These are phyloP conservation scores for Ascoidea rubescens DNA, from an alignment of 805 yeast species.

Conservation along the genomic window DNA sequence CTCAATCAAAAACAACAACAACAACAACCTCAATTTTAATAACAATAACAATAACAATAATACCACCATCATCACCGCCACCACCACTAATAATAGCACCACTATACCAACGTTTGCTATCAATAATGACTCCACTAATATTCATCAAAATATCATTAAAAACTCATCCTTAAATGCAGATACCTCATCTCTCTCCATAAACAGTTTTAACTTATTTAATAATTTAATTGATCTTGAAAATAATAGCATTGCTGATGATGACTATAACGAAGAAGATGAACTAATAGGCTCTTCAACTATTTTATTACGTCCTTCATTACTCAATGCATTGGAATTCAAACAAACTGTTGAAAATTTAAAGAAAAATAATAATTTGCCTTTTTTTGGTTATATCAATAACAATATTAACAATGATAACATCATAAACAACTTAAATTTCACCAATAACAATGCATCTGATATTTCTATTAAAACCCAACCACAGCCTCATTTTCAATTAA, in stretches of 20 bases:
- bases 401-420: too few relatives aligned
- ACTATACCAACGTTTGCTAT: too few relatives aligned
- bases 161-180: neutral
- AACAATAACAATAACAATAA: neutral
- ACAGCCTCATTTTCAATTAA: neutral
- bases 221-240: neutral
- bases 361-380: neutral
- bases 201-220: neutral
- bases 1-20: too few relatives aligned
- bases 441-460: too few relatives aligned
- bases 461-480: too few relatives aligned
- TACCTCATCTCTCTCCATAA: neutral
- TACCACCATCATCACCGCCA: too few relatives aligned
- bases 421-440: neutral
- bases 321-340: constrained; percentile 24
- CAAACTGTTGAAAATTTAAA: constrained; percentile 11
- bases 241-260: neutral
- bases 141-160: neutral
- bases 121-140: too few relatives aligned
- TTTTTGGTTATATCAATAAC: neutral
- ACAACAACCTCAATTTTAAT: too few relatives aligned
- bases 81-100: too few relatives aligned
- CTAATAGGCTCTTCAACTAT: neutral
- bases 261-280: neutral
- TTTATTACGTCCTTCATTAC: constrained; percentile 21